These are phyloP conservation scores for Debaryomyces castellii DNA, from an alignment of 805 yeast species.

Conservation along the genomic window DNA sequence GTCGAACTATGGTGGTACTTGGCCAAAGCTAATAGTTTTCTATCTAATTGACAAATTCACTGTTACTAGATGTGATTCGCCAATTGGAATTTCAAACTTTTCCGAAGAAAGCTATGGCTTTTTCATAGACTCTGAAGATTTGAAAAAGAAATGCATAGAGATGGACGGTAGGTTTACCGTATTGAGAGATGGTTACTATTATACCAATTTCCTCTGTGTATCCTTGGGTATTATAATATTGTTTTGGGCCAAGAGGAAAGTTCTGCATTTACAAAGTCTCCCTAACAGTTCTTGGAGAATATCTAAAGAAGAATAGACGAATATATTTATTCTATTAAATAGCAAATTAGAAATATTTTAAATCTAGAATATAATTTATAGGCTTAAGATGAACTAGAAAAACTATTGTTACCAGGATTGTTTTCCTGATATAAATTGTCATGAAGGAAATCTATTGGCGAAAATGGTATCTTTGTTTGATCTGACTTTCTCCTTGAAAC, in stretches of 20 bases:
- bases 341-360: background rate
- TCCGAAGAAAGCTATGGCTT: constrained; percentile 6
- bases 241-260: constrained; percentile 65
- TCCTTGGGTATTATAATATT: constrained; percentile 63
- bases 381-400: background rate
- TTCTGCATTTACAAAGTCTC: constrained; percentile 63
- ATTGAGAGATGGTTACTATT: constrained; percentile 78
- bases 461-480: constrained; percentile 38
- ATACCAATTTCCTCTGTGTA: constrained; percentile 73
- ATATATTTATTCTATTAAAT: constrained; percentile 1
- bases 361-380: background rate
- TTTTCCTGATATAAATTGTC: constrained; percentile 22
- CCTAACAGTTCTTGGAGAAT: constrained; percentile 81
- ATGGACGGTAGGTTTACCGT: constrained; percentile 56
- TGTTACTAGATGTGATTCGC: constrained; percentile 53
- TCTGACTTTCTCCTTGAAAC: constrained; percentile 34
- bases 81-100: constrained; percentile 1
- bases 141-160: constrained; percentile 50
- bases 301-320: constrained; percentile 10
- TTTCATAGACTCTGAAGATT: constrained; percentile 26
- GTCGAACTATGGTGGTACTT: constrained; percentile 92
- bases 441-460: constrained; percentile 40
- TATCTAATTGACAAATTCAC: constrained; percentile 81
- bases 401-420: background rate
- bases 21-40: constrained; percentile 88